A percentile compares a stretch with the other conserved stretches of the same genome.
Conservation (phyloP, 345 rosid genomes). For the Moricandia arvensis region DNA sequence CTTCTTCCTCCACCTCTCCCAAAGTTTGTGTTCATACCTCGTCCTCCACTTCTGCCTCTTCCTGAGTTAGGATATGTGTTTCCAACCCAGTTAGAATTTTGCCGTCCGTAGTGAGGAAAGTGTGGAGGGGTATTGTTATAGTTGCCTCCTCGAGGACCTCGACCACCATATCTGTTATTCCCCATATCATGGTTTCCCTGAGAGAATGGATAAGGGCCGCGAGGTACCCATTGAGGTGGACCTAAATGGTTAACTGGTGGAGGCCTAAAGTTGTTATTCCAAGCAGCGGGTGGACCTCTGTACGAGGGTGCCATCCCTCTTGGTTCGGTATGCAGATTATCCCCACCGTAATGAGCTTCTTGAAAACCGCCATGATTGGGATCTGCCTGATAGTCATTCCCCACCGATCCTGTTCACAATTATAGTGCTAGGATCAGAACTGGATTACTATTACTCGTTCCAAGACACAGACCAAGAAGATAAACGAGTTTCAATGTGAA, state of each 20-base stretch:
- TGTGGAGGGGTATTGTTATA: constrained; percentile 39
- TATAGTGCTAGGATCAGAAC: constrained; percentile 26
- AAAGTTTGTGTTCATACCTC: constrained; percentile 33
- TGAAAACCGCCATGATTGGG: constrained; percentile 23
- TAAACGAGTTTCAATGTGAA: not conserved
- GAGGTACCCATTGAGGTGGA: constrained; percentile 38
- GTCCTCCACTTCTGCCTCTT: constrained; percentile 48
- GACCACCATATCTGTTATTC: constrained; percentile 40
- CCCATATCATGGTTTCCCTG: constrained; percentile 45
- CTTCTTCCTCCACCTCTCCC: constrained; percentile 50
- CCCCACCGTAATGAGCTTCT: too few relatives aligned
- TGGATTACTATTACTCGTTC: not conserved
- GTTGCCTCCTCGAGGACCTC: constrained; percentile 25
- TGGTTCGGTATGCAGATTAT: constrained; percentile 37
- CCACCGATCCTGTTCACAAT: constrained; percentile 46
- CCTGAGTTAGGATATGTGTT: constrained; percentile 43
- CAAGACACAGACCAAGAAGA: not conserved
- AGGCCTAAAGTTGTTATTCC: constrained; percentile 43
- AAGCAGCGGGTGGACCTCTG: constrained; percentile 43
- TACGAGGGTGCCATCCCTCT: constrained; percentile 47
- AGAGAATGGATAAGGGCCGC: constrained; percentile 47
- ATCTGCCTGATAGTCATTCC: constrained; percentile 45
- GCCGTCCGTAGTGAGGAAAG: constrained; percentile 41
- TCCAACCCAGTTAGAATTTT: constrained; percentile 44
- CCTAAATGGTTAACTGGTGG: constrained; percentile 35